These are phyloP conservation scores for Cryptosporidium viatorum DNA, from an alignment of 169 alveolate species.

Conservation along the genomic window DNA sequence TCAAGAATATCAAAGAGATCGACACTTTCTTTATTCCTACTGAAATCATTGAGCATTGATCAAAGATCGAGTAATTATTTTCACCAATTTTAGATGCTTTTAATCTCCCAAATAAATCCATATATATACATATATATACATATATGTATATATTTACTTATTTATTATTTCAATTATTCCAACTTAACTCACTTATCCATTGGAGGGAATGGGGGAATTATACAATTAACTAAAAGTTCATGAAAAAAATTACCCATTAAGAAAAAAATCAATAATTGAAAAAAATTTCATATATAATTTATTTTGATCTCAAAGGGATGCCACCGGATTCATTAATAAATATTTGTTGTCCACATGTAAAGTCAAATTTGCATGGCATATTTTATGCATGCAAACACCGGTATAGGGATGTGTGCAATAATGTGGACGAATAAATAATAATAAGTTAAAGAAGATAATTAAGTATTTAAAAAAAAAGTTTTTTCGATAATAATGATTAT, in stretches of 20 bases:
- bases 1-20: conserved; percentile 21
- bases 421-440: neutral
- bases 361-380: neutral
- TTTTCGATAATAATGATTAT: neutral
- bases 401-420: conserved; percentile 3
- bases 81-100: neutral
- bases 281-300: neutral
- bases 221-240: neutral
- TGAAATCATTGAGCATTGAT: neutral
- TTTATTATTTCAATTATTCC: neutral
- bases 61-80: neutral
- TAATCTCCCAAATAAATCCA: neutral
- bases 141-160: neutral
- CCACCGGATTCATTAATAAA: neutral
- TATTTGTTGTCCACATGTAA: neutral
- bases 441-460: neutral
- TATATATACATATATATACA: neutral
- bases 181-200: neutral
- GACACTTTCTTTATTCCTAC: neutral
- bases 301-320: neutral
- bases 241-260: neutral
- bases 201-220: neutral
- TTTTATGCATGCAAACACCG: neutral
- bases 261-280: neutral
- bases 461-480: neutral